Base-by-base conservation (phyloP, 192 early-diverging fungal species). In the Entomortierella chlamydospora region DNA sequence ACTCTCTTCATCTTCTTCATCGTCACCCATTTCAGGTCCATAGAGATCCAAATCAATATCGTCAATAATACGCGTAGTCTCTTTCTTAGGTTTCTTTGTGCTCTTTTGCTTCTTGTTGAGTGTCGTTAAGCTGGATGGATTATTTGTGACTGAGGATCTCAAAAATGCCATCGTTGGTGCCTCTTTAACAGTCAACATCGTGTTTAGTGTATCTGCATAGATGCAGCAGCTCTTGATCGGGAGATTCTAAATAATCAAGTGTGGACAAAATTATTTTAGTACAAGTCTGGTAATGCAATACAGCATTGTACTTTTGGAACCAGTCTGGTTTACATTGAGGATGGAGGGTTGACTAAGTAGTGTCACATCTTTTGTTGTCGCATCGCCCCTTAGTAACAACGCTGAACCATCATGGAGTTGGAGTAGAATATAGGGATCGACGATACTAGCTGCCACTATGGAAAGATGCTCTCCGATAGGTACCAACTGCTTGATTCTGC, bases 361-460 rank as follows among this genome's bases (percentile, higher is more conserved):
- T 4, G 70, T 68, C 6, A 87, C 69, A 18, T 82, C 77, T 50
- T 85, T 86, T 20, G 85, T 81, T 1, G 77, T 83, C 15, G 81
- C 67, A 65, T 94, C 86, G 1, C 88, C 87, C 66, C 88, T 84
- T 18, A 92, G 86, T 17, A 94, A 63, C 9, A 85, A 50, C 29
- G 92, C 72, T 3, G 87, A 85, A 8, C 92, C 95, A 54, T 85
- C 83, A 56, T 87, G 88, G 60, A 90, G 83, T 52, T 89, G 81
- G 13, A 97, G 69, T 26, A 97, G 63, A 22, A 98, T 88, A 60
- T 94, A 95, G 0, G 95, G 94, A 76, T 96, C 94, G 2, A 83
- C 69, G 37, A 99, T 91, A 59, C 88, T 88, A 23, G 93, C 91
- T 12, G 88, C 86, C 4, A 93, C 86, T 47, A 95, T 89, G 55